Percentiles rank a stretch among this genome's conserved stretches.
Conservation (phyloP, 768 basidiomycete genomes). For the Mycena galopus region DNA sequence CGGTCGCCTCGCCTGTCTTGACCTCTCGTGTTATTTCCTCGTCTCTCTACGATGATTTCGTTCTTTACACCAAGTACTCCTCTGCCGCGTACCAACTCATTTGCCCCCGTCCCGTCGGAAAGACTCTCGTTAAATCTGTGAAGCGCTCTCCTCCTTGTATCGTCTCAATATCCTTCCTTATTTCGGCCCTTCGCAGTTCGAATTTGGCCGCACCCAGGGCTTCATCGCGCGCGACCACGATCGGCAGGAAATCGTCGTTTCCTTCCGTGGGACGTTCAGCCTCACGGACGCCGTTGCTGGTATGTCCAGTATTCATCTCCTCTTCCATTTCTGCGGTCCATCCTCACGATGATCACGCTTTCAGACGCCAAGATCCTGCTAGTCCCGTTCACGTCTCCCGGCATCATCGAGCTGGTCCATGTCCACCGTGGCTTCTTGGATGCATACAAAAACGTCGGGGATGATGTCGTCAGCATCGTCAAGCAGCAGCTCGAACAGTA, state of each 20-base stretch:
- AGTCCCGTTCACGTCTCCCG: constrained; percentile 1
- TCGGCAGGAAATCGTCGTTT: constrained; percentile 38
- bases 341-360: neutral
- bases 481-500: neutral
- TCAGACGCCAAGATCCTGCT: neutral
- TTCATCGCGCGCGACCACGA: constrained; percentile 41
- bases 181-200: neutral
- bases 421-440: constrained; percentile 17
- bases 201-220: constrained; percentile 31
- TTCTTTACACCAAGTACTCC: constrained; percentile 62
- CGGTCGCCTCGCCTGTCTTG: no score
- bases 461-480: neutral
- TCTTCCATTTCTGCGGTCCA: no score
- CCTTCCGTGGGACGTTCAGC: constrained; percentile 39
- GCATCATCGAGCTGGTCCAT: neutral
- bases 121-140: constrained; percentile 56
- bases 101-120: constrained; percentile 64
- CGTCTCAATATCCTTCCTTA: neutral
- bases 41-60: constrained; percentile 56
- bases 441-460: constrained; percentile 19
- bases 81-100: constrained; percentile 62
- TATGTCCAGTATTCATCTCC: neutral
- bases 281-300: constrained; percentile 1
- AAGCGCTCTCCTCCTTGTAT: constrained; percentile 29
- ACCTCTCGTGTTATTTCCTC: constrained; percentile 42